Conservation (phyloP, 2,329 filamentous ascomycete species). For the Fusarium bulbicola region DNA sequence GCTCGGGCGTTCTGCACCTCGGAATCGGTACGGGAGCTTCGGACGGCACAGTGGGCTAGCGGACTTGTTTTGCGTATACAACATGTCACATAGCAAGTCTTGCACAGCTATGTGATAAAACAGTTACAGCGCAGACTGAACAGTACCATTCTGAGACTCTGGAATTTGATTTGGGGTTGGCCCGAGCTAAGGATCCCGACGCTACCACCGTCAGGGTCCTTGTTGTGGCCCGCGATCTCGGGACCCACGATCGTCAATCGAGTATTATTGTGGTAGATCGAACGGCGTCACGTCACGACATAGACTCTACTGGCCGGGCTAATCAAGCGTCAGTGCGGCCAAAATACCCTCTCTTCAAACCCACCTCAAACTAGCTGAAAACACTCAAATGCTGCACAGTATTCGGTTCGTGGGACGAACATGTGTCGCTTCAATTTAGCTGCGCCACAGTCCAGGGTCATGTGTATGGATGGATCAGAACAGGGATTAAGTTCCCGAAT, state of each 20-base stretch:
- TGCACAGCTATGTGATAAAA: not conserved
- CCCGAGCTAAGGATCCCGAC: conserved; percentile 27
- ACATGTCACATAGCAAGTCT: conserved; percentile 4
- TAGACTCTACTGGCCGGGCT: not conserved
- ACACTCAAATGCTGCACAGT: not conserved
- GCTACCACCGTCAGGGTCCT: conserved; percentile 40
- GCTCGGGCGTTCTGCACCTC: conserved; percentile 2
- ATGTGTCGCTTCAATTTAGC: not conserved
- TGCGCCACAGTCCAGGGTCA: conserved; percentile 12
- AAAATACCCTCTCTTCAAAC: not conserved
- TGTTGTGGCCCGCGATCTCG: conserved; percentile 33
- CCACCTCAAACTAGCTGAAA: not conserved
- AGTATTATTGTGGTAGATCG: conserved; percentile 25
- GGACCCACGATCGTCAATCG: conserved; percentile 36
- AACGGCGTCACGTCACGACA: conserved; percentile 14
- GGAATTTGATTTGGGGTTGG: not conserved
- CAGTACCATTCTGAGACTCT: not conserved
- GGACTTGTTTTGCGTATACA: conserved; percentile 4
- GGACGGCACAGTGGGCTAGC: conserved; percentile 18
- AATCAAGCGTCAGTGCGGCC: not conserved
- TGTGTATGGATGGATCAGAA: conserved; percentile 1
- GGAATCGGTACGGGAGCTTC: conserved; percentile 15
- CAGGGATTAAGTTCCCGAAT: conserved; percentile 21
- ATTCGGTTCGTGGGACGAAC: not conserved
- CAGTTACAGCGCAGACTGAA: not conserved